Evolutionary conservation across 345 rosid genomes (phyloP).

Genomic region (Brassica nigra): DNA sequence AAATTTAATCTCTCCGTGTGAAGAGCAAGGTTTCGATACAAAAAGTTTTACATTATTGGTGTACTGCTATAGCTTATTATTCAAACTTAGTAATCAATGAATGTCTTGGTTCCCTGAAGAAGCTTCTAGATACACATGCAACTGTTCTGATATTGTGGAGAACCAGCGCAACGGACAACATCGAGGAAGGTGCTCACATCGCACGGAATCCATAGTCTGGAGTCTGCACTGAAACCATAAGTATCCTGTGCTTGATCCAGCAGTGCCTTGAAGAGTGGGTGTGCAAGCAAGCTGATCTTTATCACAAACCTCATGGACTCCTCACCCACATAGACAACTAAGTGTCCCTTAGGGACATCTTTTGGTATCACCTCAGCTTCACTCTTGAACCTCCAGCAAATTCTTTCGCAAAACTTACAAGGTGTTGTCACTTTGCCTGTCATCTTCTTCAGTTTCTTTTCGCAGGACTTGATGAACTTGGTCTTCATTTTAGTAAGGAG

Average conservation of each 20-base stretch:
- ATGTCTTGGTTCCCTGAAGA: slow-evolving; percentile 23
- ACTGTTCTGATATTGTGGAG: slow-evolving; percentile 44
- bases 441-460: slow-evolving; percentile 60
- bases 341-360: slow-evolving; percentile 87
- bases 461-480: slow-evolving; percentile 47
- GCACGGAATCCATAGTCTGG: slow-evolving; percentile 83
- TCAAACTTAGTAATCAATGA: slow-evolving; percentile 13
- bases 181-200: slow-evolving; percentile 70
- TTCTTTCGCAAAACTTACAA: slow-evolving; percentile 54
- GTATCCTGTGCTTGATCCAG: slow-evolving; percentile 75
- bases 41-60: background rate
- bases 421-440: slow-evolving; percentile 50
- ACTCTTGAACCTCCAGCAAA: slow-evolving; percentile 46
- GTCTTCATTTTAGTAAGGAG: slow-evolving; percentile 41
- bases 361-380: slow-evolving; percentile 57
- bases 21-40: background rate
- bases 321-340: slow-evolving; percentile 83
- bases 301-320: slow-evolving; percentile 66
- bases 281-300: slow-evolving; percentile 61
- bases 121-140: slow-evolving; percentile 42
- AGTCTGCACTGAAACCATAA: slow-evolving; percentile 57
- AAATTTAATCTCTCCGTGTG: too few species aligned
- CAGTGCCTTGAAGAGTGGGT: slow-evolving; percentile 77
- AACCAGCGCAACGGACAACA: slow-evolving; percentile 63
- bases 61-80: background rate